Base-by-base conservation (phyloP, 108 stramenopile genomes). In the Nitzschia sp. region DNA sequence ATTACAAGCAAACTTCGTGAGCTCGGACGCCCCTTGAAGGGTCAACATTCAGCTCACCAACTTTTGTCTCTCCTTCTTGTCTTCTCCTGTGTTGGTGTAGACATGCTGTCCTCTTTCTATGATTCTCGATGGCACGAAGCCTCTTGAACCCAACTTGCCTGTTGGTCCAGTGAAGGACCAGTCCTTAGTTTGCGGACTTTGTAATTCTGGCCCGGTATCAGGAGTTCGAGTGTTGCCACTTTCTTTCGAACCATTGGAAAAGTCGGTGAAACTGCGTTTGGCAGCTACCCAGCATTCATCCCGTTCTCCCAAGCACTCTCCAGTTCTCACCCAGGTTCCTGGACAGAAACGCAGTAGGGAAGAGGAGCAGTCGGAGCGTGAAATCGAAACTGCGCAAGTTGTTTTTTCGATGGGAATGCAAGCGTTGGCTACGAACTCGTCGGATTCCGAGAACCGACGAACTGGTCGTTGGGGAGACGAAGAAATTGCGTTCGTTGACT, bases 391-490 rank as follows among this genome's bases (percentile, higher is more conserved):
- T 21, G 40, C 53, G 10, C 37, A 37, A 0, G 51, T n/a, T 10
- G 66, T 67, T 0, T 67, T 52, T 25, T 54, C 53, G 7, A 29
- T 42, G 54, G 50, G 66, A 17, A 53, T 6, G 20, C 19, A 1
- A 10, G 21, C 22, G 10, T 9, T 20, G 5, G n/a, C 29, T 11
- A 8, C 19, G 9, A 43, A 9, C 22, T 12, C 14, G 8, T 20
- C 43, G 8, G 66, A 67, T 25, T 20, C 53, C 41, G 59, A 65
- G n/a, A 65, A 40, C 6, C 79, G 68, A 19, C 84, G 89, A n/a
- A 90, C 89, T 24, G 89, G 89, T 17, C 80, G 86, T n/a, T 90
- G 89, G 89, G 73, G 73, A 10, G 58, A 72, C 0, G 78, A 80
- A 46, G 89, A 90, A 67, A 65, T 78, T 21, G 66, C 71, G 15